Conservation (phyloP, 1,139 yeast species). For the Suhomyces panamericanus region DNA sequence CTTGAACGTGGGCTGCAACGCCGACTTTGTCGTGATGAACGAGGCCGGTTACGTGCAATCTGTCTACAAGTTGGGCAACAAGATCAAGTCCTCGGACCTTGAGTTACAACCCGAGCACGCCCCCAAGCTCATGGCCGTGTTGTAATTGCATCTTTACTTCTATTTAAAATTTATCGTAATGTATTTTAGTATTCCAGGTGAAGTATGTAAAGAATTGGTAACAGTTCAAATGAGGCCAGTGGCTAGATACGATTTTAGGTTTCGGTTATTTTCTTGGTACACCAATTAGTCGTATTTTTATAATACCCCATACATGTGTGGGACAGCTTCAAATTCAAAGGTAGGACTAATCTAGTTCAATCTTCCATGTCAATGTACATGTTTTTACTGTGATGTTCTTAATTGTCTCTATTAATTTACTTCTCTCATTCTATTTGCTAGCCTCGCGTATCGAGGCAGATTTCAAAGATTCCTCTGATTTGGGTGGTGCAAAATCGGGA, state of each 20-base stretch:
- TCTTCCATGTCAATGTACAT: too few relatives aligned
- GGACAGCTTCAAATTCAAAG: too few relatives aligned
- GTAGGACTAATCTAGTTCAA: too few relatives aligned
- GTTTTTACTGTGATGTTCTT: too few relatives aligned
- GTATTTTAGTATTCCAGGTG: conserved; percentile 3
- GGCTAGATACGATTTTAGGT: too few relatives aligned
- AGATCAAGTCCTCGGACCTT: conserved; percentile 22
- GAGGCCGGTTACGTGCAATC: conserved; percentile 45
- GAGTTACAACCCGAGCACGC: conserved; percentile 9
- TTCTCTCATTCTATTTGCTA: too few relatives aligned
- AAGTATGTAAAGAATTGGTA: background rate
- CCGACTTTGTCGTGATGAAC: conserved; percentile 56
- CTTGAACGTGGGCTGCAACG: conserved; percentile 56
- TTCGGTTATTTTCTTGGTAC: background rate
- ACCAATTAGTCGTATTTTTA: too few relatives aligned
- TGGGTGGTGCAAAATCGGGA: conserved; percentile 4
- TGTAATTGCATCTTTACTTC: conserved; percentile 11
- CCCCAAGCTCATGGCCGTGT: conserved; percentile 13
- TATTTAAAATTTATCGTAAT: background rate
- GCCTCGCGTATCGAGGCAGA: too few relatives aligned
- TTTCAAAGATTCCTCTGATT: too few relatives aligned
- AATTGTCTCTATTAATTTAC: too few relatives aligned
- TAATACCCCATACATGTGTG: too few relatives aligned
- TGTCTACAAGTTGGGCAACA: conserved; percentile 54
- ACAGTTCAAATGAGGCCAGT: too few relatives aligned